Base-by-base conservation (phyloP, 495 filamentous ascomycete genomes). In the Podospora sp. region DNA sequence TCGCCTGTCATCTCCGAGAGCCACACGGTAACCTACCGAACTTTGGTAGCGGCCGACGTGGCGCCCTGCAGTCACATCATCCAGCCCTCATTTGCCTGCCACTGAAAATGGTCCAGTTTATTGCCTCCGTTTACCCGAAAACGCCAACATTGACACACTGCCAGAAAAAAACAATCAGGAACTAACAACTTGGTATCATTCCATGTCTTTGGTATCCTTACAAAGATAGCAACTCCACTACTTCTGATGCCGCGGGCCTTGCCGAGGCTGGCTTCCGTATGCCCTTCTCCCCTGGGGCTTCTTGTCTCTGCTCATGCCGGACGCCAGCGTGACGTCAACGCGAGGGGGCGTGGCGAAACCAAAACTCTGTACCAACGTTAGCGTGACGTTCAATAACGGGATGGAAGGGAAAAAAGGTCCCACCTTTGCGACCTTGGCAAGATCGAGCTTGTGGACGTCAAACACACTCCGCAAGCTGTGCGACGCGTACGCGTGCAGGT, bases 401-500 rank as follows among this genome's bases (percentile, higher is more conserved):
- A 27, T 9, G 21, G 1, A 8, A 8, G 14, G 21, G 11, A 12
- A 18, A 14, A 9, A 29, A 1, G 22, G 12, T 25, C 73, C 46
- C 63, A 75, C 72, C 72, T 94, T 97, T 57, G 95, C 93, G 18
- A 99, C 90, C 82, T 97, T 97, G 67, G 90, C 85, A 36, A 98
- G 84, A 78, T 99, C 95, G 9, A 99, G 85, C 77, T 96, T 95
- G 74, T 97, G 82, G 27, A 99, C 88, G 75, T 99, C 93, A 74
- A 97, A 99, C 36, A 97, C 91, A 14, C 91, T 91, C 35, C 94
- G 88, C 59, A 97, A 85, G 65, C 88, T 91, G 78, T 99, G 95
- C 27, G 90, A 93, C 20, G 94, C 93, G 68, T 99, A 99, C 0
- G 95, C 95, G 71, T 97, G 91, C 16, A 99, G 86, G 75, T 99